Evolutionary conservation across 2,329 filamentous ascomycete genomes (phyloP).

Genomic region (Xylaria sp.): DNA sequence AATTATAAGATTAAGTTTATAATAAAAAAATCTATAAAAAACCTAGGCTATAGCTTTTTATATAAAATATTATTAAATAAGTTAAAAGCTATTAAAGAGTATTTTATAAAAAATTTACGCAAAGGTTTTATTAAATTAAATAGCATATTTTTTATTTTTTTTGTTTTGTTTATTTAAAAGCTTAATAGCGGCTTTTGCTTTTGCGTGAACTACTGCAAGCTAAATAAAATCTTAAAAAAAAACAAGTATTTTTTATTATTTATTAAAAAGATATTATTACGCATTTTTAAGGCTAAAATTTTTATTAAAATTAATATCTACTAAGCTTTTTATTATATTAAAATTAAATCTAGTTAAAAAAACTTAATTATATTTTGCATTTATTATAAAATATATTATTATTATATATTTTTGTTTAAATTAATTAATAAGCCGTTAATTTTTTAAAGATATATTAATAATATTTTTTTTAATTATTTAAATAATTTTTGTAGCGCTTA

Average conservation of each 20-base stretch:
- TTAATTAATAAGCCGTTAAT: neutral
- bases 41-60: neutral
- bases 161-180: neutral
- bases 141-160: neutral
- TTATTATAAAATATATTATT: too few relatives aligned
- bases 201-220: too few relatives aligned
- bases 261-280: neutral
- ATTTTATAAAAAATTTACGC: neutral
- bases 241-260: neutral
- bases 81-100: neutral
- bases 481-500: neutral
- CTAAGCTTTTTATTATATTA: too few relatives aligned
- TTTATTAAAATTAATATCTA: too few relatives aligned
- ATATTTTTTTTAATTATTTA: neutral
- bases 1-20: neutral
- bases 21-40: neutral
- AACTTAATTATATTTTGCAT: too few relatives aligned
- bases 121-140: neutral
- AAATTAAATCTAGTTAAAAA: too few relatives aligned
- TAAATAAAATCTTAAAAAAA: neutral
- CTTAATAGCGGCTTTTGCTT: neutral
- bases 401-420: too few relatives aligned
- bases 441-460: slow-evolving; percentile 2
- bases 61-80: neutral
- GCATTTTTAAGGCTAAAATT: too few relatives aligned